Conservation (phyloP, 2,329 filamentous ascomycete genomes). For the Penicillium sp. region DNA sequence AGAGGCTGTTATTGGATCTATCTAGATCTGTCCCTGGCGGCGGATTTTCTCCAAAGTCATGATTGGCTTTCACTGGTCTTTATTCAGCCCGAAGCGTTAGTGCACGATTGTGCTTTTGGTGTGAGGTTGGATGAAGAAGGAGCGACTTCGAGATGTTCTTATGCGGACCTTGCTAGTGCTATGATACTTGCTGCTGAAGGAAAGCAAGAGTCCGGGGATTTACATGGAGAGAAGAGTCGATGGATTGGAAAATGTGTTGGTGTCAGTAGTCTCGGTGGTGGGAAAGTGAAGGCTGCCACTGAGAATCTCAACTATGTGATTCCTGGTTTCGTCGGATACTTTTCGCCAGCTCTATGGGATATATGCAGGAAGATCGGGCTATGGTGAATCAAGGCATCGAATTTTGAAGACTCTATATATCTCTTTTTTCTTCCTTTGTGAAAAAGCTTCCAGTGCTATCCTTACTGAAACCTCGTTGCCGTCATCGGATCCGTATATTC, state of each 20-base stretch:
- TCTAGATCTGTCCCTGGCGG: background rate
- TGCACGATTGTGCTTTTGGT: background rate
- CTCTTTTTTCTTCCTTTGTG: too few species aligned
- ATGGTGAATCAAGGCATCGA: background rate
- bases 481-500: conserved; percentile 15
- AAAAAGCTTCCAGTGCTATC: background rate
- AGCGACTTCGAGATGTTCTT: background rate
- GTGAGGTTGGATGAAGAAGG: background rate
- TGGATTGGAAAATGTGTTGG: background rate
- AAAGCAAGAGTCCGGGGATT: background rate
- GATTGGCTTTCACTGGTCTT: background rate
- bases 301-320: background rate
- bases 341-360: background rate
- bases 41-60: background rate
- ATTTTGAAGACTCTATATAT: background rate
- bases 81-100: background rate
- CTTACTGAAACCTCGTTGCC: conserved; percentile 4
- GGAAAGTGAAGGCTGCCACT: background rate
- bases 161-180: background rate
- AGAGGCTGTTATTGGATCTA: background rate
- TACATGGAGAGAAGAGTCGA: background rate
- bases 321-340: background rate
- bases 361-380: background rate
- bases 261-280: background rate
- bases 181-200: background rate